Conservation (phyloP, 2,329 filamentous ascomycete species). For the Gaeumannomyces tritici region DNA sequence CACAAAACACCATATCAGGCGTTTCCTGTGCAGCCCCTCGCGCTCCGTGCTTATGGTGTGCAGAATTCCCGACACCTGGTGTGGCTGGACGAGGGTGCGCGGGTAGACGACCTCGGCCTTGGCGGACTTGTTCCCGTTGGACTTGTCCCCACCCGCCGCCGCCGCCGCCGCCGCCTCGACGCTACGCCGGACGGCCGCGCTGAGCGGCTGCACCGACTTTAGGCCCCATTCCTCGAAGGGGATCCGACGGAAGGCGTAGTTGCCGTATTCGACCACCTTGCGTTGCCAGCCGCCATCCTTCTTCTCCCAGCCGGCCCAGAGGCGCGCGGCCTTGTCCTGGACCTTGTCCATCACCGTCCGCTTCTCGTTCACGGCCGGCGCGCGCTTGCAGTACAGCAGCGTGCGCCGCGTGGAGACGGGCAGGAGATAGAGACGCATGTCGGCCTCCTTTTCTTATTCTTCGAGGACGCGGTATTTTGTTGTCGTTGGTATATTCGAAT, state of each 20-base stretch:
- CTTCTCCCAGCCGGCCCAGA: constrained; percentile 83
- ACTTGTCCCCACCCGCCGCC: neutral
- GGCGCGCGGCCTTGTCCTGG: constrained; percentile 60
- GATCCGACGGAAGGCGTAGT: constrained; percentile 75
- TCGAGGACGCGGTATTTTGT: neutral
- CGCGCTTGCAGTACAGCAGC: constrained; percentile 80
- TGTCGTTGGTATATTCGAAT: neutral
- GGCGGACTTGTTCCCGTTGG: constrained; percentile 32
- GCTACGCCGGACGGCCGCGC: constrained; percentile 46
- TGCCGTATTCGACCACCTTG: constrained; percentile 76
- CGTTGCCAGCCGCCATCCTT: constrained; percentile 82
- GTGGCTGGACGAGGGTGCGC: constrained; percentile 52
- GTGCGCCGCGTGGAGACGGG: constrained; percentile 87
- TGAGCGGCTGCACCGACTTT: constrained; percentile 84
- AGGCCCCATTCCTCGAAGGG: constrained; percentile 97
- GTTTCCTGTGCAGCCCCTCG: constrained; percentile 65
- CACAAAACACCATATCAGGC: constrained; percentile 70
- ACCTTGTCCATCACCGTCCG: constrained; percentile 56
- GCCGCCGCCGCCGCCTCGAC: constrained; percentile 32
- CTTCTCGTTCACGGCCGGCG: constrained; percentile 43
- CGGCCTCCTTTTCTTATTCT: neutral
- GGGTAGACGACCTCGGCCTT: constrained; percentile 73
- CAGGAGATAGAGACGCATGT: constrained; percentile 87
- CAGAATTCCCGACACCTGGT: constrained; percentile 57
- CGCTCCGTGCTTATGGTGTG: constrained; percentile 67